Conservation (phyloP, 2,329 filamentous ascomycete genomes). For the Neurospora sp. region DNA sequence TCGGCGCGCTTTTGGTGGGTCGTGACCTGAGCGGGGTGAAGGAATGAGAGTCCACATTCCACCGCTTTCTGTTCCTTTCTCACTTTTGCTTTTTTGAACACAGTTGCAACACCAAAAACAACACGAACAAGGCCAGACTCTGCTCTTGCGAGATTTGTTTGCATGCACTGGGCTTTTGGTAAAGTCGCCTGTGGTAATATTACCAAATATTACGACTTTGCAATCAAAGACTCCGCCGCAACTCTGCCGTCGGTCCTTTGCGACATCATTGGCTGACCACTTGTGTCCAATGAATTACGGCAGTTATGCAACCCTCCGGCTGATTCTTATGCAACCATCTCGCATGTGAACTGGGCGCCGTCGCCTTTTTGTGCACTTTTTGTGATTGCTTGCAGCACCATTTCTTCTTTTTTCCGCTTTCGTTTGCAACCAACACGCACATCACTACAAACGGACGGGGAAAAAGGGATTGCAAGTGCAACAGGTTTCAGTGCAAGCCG, state of each 20-base stretch:
- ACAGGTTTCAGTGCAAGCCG: not conserved
- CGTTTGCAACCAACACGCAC: not conserved
- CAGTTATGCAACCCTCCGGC: conserved; percentile 11
- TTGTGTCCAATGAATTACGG: conserved; percentile 5
- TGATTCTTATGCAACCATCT: conserved; percentile 5
- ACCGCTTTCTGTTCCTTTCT: not conserved
- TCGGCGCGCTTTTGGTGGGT: not conserved
- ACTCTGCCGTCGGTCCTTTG: not conserved
- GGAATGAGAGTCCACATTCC: not conserved
- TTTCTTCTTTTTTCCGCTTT: not conserved
- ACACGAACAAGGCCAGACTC: not conserved
- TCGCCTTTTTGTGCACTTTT: not conserved
- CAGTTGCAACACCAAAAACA: not conserved
- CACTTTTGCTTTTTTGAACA: not conserved
- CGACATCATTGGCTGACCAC: not conserved
- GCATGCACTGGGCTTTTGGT: not conserved
- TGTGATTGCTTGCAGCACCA: not conserved
- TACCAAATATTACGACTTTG: not conserved
- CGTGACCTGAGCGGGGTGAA: not conserved
- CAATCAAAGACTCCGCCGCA: not conserved
- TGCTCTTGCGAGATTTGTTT: not conserved
- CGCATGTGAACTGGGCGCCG: not conserved
- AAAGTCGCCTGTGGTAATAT: not conserved
- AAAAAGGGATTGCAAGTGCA: not conserved
- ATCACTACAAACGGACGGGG: not conserved